These are phyloP conservation scores for Aureobasidium sp. DNA, from an alignment of 2,329 filamentous ascomycete genomes.

Conservation along the genomic window DNA sequence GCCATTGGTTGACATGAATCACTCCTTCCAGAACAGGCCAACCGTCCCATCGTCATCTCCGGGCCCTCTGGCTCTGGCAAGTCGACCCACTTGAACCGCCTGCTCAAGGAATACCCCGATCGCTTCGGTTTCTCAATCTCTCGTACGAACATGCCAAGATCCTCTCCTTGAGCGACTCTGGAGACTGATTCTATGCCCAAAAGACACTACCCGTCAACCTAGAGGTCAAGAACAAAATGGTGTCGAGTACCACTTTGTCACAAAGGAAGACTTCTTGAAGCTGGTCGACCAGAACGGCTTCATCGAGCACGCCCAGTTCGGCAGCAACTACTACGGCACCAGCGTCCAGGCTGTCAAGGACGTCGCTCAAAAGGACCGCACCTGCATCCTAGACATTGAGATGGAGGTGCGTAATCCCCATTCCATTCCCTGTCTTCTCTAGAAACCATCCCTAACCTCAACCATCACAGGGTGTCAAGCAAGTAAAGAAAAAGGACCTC, in stretches of 20 bases:
- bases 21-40: constrained; percentile 2
- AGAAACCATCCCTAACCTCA: not conserved
- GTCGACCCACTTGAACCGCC: constrained; percentile 67
- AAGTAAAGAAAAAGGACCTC: constrained; percentile 71
- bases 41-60: constrained; percentile 63
- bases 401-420: constrained; percentile 62
- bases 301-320: constrained; percentile 81
- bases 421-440: not conserved
- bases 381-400: constrained; percentile 88
- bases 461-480: constrained; percentile 66
- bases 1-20: constrained; percentile 5
- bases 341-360: constrained; percentile 71
- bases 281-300: constrained; percentile 66
- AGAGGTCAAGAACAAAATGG: constrained; percentile 69
- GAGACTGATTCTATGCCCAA: constrained; percentile 1
- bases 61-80: constrained; percentile 77
- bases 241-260: constrained; percentile 74
- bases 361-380: constrained; percentile 60
- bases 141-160: constrained; percentile 35
- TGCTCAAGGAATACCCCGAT: constrained; percentile 59
- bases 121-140: constrained; percentile 57
- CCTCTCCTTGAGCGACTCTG: not conserved
- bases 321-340: constrained; percentile 81
- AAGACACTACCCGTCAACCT: constrained; percentile 64
- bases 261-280: constrained; percentile 58